A percentile compares a stretch with the other conserved stretches of the same genome.
Evolutionary conservation across 2,329 filamentous ascomycete genomes (phyloP).

Genomic region (Fonsecaea nubica): DNA sequence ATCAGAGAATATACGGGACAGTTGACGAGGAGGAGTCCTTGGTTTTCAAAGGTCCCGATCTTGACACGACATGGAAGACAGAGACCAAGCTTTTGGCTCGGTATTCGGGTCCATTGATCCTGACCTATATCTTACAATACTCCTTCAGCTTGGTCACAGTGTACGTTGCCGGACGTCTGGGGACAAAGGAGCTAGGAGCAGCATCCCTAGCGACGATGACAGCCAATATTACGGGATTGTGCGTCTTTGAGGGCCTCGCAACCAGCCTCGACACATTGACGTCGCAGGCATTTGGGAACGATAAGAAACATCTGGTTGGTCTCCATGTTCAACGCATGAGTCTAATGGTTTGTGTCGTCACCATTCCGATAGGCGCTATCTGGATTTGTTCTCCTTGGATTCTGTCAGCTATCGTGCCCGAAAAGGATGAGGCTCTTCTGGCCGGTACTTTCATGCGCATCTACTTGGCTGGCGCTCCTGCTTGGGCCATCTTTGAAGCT

Average conservation of each 20-base stretch:
- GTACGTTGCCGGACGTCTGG: conserved; percentile 72
- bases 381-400: conserved; percentile 69
- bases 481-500: conserved; percentile 71
- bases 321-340: conserved; percentile 76
- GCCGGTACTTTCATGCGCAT: conserved; percentile 72
- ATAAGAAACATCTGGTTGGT: conserved; percentile 79
- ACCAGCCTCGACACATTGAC: conserved; percentile 87
- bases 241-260: conserved; percentile 75
- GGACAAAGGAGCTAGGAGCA: conserved; percentile 67
- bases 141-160: conserved; percentile 72
- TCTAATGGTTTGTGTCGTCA: conserved; percentile 70
- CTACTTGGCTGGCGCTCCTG: conserved; percentile 71
- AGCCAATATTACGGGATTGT: conserved; percentile 72
- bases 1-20: conserved; percentile 32
- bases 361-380: conserved; percentile 68
- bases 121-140: conserved; percentile 41
- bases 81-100: conserved; percentile 36
- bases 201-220: conserved; percentile 71
- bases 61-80: conserved; percentile 37
- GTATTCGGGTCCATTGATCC: conserved; percentile 39
- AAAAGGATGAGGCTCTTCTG: conserved; percentile 68
- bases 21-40: conserved; percentile 23
- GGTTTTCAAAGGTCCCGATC: conserved; percentile 23
- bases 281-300: conserved; percentile 83
- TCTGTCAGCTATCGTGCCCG: conserved; percentile 66